A percentile compares a stretch with the other conserved stretches of the same genome.
These are phyloP conservation scores for Spatholobus suberectus DNA, from an alignment of 306 rosid species.

Conservation along the genomic window DNA sequence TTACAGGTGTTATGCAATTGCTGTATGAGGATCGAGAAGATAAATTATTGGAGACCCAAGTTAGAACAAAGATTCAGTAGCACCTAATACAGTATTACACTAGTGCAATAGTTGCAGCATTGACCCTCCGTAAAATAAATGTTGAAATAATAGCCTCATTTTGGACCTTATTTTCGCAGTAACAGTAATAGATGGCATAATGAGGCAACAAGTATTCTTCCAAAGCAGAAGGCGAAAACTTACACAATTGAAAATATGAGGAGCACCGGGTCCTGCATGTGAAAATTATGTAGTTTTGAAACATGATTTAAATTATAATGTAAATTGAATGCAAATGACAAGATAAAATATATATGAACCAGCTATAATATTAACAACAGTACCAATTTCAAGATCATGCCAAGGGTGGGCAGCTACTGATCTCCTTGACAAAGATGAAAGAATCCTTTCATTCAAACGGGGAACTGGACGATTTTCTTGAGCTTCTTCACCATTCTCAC, in stretches of 20 bases:
- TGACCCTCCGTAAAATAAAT: not conserved
- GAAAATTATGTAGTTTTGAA: slow-evolving; percentile 33
- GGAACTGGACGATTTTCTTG: slow-evolving; percentile 54
- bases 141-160: slow-evolving; percentile 6
- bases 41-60: not conserved
- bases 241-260: slow-evolving; percentile 83
- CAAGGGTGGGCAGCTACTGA: slow-evolving; percentile 97
- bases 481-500: slow-evolving; percentile 39
- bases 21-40: not conserved
- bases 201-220: not conserved
- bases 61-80: not conserved
- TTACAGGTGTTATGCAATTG: not conserved
- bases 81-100: not conserved
- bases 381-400: slow-evolving; percentile 99
- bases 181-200: not conserved
- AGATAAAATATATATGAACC: not conserved
- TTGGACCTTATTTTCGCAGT: not conserved
- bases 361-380: not conserved
- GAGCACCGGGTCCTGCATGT: slow-evolving; percentile 91
- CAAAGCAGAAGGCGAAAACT: slow-evolving; percentile 38
- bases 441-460: slow-evolving; percentile 90
- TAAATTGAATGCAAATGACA: slow-evolving; percentile 3
- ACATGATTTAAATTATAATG: slow-evolving; percentile 37
- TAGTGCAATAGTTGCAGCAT: not conserved
- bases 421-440: slow-evolving; percentile 88